Evolutionary conservation across 2,329 filamentous ascomycete genomes (phyloP).

Genomic region (Colletotrichum sp.): DNA sequence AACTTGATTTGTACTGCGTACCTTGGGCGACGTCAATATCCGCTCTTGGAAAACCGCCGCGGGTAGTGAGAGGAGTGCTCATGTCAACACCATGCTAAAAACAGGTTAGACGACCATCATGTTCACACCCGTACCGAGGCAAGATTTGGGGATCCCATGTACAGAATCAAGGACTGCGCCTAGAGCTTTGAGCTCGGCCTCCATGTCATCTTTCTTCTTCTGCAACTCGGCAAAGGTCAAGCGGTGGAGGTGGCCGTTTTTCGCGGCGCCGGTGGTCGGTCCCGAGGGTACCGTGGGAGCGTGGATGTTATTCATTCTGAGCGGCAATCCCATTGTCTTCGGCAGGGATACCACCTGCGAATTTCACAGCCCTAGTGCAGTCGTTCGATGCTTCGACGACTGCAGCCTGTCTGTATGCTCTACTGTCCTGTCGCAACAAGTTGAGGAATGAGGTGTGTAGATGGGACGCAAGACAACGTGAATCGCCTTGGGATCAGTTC

Average conservation of each 20-base stretch:
- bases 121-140: background rate
- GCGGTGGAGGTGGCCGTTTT: conserved; percentile 66
- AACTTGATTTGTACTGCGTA: conserved; percentile 35
- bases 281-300: conserved; percentile 72
- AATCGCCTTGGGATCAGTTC: background rate
- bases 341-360: background rate
- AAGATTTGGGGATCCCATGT: conserved; percentile 23
- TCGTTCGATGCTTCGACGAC: background rate
- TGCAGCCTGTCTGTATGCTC: background rate
- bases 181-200: conserved; percentile 85
- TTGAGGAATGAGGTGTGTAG: background rate
- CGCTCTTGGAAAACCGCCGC: conserved; percentile 89
- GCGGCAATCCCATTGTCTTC: conserved; percentile 18
- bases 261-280: conserved; percentile 65
- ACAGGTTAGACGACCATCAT: background rate
- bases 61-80: conserved; percentile 84
- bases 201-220: conserved; percentile 80
- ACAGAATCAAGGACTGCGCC: conserved; percentile 89
- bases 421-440: background rate
- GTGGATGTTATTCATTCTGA: conserved; percentile 60
- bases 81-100: conserved; percentile 90
- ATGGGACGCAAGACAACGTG: background rate
- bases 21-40: conserved; percentile 96
- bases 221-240: conserved; percentile 81
- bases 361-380: background rate